Percentiles rank a stretch among this genome's conserved stretches.
These are phyloP conservation scores for Lactifluus pinguis DNA, from an alignment of 768 basidiomycete genomes.

Conservation along the genomic window DNA sequence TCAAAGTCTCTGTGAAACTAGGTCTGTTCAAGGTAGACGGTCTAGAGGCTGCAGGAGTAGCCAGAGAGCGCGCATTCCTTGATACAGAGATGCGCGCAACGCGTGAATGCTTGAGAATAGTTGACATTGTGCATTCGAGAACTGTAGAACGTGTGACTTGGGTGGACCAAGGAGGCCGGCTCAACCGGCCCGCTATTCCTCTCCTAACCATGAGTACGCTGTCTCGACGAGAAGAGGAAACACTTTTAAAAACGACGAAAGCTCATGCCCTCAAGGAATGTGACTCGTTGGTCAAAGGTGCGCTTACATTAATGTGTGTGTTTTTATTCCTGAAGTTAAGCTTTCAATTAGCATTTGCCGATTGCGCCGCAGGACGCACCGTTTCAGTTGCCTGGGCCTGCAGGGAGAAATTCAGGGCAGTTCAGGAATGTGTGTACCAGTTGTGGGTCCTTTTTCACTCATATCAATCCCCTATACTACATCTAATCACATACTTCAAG, in stretches of 20 bases:
- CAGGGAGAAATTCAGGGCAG: slow-evolving; percentile 50
- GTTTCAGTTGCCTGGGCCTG: slow-evolving; percentile 85
- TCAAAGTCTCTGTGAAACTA: slow-evolving; percentile 44
- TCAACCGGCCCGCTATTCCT: background rate
- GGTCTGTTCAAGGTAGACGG: slow-evolving; percentile 33
- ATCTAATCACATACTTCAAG: slow-evolving; percentile 28
- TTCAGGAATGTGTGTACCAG: slow-evolving; percentile 73
- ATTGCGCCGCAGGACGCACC: slow-evolving; percentile 74
- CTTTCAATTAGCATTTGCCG: slow-evolving; percentile 57
- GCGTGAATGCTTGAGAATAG: slow-evolving; percentile 17
- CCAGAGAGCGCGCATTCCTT: slow-evolving; percentile 8
- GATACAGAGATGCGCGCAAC: background rate
- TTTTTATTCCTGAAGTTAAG: background rate
- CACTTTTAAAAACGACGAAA: slow-evolving; percentile 74
- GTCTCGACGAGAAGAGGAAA: slow-evolving; percentile 83
- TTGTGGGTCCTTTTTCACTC: slow-evolving; percentile 43
- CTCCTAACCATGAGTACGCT: slow-evolving; percentile 64
- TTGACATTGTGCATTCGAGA: background rate
- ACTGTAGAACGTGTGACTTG: too few relatives aligned
- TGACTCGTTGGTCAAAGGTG: slow-evolving; percentile 67
- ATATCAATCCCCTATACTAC: background rate
- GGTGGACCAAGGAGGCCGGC: background rate
- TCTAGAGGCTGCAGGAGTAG: slow-evolving; percentile 36
- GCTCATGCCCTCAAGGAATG: slow-evolving; percentile 72
- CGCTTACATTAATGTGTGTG: slow-evolving; percentile 3